phyloP scores from a whole-genome alignment of 768 basidiomycete genomes.

The Russula lepida region DNA sequence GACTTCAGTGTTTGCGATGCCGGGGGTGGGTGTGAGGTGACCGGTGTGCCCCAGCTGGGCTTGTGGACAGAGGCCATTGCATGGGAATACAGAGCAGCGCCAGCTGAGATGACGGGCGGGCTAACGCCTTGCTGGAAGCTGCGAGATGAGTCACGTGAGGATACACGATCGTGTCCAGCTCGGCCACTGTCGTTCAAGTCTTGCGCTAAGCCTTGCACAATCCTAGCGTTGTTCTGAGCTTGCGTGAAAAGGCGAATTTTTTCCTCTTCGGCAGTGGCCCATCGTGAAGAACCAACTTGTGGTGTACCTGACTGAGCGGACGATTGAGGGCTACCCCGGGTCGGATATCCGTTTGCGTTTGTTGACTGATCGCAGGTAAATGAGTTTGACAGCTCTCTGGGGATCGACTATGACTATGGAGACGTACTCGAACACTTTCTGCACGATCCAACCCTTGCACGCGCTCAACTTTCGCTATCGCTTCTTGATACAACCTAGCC shows the following conservation, averaged over 20 bases:
- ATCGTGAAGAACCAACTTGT: slow-evolving; percentile 26
- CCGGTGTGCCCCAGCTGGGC: slow-evolving; percentile 4
- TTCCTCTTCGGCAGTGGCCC: slow-evolving; percentile 70
- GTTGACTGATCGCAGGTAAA: neutral
- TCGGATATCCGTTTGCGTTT: slow-evolving; percentile 9
- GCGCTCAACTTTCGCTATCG: slow-evolving; percentile 33
- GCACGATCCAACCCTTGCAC: slow-evolving; percentile 31
- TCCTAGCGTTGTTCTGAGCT: slow-evolving; percentile 58
- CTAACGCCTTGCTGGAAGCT: slow-evolving; percentile 18
- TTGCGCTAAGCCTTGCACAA: slow-evolving; percentile 40
- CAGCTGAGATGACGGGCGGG: slow-evolving; percentile 30
- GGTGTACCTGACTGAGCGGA: slow-evolving; percentile 18
- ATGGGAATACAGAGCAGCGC: slow-evolving; percentile 37
- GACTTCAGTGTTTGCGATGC: neutral
- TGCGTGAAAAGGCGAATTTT: slow-evolving; percentile 61
- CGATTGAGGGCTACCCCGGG: slow-evolving; percentile 19
- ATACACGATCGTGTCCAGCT: slow-evolving; percentile 9
- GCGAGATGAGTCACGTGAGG: slow-evolving; percentile 13
- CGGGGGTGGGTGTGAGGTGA: slow-evolving; percentile 15
- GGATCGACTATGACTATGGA: neutral
- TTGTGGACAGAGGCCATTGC: slow-evolving; percentile 36
- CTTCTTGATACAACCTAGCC: slow-evolving; percentile 32
- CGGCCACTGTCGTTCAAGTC: slow-evolving; percentile 23
- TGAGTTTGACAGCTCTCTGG: neutral
- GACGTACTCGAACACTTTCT: slow-evolving; percentile 24